These are phyloP conservation scores for Vitis cinerea DNA, from an alignment of 164 flowering plant species.

Conservation along the genomic window DNA sequence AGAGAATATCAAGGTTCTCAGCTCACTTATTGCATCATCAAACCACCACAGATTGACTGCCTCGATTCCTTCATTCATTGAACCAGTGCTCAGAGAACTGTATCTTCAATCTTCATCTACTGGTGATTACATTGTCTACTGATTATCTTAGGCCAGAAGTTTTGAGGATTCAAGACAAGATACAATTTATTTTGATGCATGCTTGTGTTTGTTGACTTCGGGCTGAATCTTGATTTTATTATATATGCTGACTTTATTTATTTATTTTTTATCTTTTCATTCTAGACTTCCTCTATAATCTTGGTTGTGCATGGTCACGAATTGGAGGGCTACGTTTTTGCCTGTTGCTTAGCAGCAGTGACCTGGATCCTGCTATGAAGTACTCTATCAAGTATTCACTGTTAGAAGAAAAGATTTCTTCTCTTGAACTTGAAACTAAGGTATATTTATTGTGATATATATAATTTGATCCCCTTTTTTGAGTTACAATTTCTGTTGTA, in stretches of 20 bases:
- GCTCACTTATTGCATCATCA: conserved; percentile 53
- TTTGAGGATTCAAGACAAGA: background rate
- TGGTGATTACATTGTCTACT: conserved; percentile 29
- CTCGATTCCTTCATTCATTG: conserved; percentile 35
- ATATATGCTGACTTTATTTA: background rate
- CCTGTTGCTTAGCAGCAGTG: conserved; percentile 59
- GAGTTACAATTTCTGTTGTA: background rate
- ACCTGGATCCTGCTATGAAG: conserved; percentile 75
- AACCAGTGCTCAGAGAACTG: conserved; percentile 59
- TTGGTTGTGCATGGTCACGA: conserved; percentile 67
- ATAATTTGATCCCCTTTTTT: background rate
- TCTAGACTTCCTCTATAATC: conserved; percentile 34
- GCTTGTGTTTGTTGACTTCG: background rate
- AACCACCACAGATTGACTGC: conserved; percentile 48
- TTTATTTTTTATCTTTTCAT: background rate
- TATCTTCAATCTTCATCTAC: conserved; percentile 31
- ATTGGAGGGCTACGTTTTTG: conserved; percentile 72
- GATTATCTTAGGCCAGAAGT: background rate
- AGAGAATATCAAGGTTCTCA: conserved; percentile 31
- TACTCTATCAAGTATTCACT: conserved; percentile 55
- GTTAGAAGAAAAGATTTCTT: conserved; percentile 52
- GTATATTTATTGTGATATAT: conserved; percentile 24
- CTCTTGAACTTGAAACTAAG: conserved; percentile 71
- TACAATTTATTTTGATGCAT: background rate
- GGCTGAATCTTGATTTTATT: background rate